Base-by-base conservation (phyloP, 208 protist species). In the Trypanosoma vivax region DNA sequence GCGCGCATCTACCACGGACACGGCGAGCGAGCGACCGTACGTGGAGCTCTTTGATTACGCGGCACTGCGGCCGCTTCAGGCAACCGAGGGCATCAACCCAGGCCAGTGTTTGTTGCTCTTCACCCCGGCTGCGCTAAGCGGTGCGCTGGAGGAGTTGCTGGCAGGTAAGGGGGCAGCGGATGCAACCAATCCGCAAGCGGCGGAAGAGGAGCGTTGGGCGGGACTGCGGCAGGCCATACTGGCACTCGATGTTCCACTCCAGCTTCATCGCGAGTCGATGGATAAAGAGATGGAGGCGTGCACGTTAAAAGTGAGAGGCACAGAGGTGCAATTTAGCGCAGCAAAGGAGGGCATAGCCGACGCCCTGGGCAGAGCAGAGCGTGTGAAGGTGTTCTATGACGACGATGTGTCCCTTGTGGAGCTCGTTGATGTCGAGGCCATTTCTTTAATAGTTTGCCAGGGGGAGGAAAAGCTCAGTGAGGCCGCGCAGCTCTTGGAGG, bases 181-280 rank as follows among this genome's bases (percentile, higher is more conserved):
- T n/a, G n/a, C n/a, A 37, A n/a, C 33, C 7, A 37, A 37, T 7
- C 13, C 13, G 13, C 33, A 7, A 7, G 33, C 13, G 33, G 23
- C n/a, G 1, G 60, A 60, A 23, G 45, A 67, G 21, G 52, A 60
- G 13, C 52, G 60, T 16, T 67, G 60, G 60, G 34, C 43, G 21
- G 60, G 60, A 28, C 38, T 67, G 10, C 19, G 29, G 19, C 50
- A 60, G 23, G 50, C 60, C 10, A 40, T 59, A 35, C 25, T 41
- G 16, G 50, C 60, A 11, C 52, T 67, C 18, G 19, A 53, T 14
- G 45, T 39, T 1, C 50, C 60, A 6, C 34, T 50, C 9, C 10
- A 25, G 23, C 50, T 60, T 19, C 60, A 67, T 41, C 60, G 45
- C 13, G 18, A 67, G 5, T 11, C 54, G 3, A 60, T 67, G 51